Conservation (phyloP, 1,139 yeast species). For the Kodamaea anthophila region DNA sequence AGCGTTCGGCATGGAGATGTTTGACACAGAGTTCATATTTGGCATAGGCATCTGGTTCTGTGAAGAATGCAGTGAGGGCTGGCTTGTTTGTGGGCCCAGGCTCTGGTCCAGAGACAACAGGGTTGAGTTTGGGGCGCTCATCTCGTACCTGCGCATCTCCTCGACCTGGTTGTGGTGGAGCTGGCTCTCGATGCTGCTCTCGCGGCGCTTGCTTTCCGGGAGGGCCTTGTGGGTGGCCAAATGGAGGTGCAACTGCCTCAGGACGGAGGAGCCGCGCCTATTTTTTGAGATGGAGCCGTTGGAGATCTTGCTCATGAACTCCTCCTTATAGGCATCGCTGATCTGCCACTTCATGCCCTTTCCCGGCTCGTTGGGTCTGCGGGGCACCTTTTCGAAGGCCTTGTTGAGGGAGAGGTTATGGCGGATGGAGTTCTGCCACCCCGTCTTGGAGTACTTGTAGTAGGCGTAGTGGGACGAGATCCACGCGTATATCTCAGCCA, state of each 20-base stretch:
- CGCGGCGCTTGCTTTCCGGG: slow-evolving; percentile 44
- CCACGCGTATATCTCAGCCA: slow-evolving; percentile 90
- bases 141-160: slow-evolving; percentile 15
- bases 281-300: slow-evolving; percentile 68
- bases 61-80: no score
- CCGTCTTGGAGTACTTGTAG: slow-evolving; percentile 88
- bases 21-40: background rate
- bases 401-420: slow-evolving; percentile 77
- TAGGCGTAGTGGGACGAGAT: slow-evolving; percentile 83
- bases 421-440: slow-evolving; percentile 84
- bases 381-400: slow-evolving; percentile 91
- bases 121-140: background rate
- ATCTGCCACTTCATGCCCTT: slow-evolving; percentile 99
- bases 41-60: background rate
- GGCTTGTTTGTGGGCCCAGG: no score
- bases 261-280: slow-evolving; percentile 74
- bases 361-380: slow-evolving; percentile 94
- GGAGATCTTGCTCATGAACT: slow-evolving; percentile 72
- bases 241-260: slow-evolving; percentile 71
- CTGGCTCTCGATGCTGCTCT: slow-evolving; percentile 15
- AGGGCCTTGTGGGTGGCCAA: slow-evolving; percentile 63
- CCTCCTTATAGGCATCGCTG: slow-evolving; percentile 75
- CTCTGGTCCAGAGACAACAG: no score
- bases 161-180: slow-evolving; percentile 13
- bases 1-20: background rate